A percentile compares a stretch with the other conserved stretches of the same genome.
phyloP scores from a whole-genome alignment of 78 protist genomes.

The Polysphondylium violaceum region DNA sequence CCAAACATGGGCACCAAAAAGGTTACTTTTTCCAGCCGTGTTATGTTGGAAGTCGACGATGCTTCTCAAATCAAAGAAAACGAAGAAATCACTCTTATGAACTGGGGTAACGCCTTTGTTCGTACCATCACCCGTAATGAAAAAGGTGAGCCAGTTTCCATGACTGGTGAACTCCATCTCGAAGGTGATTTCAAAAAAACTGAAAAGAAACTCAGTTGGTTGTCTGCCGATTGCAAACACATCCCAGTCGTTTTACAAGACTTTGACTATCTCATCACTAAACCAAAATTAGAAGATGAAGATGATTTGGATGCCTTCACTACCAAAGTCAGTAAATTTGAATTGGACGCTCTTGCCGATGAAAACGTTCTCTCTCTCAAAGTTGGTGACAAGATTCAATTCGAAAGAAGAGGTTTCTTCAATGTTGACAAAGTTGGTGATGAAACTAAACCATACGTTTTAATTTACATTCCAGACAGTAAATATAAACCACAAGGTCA shows the following conservation, averaged over 20 bases:
- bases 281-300: conserved; percentile 88
- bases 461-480: conserved; percentile 79
- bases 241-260: conserved; percentile 71
- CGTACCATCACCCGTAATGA: conserved; percentile 25
- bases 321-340: conserved; percentile 55
- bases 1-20: conserved; percentile 89
- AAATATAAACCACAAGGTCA: conserved; percentile 53
- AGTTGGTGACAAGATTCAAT: conserved; percentile 90
- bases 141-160: conserved; percentile 15
- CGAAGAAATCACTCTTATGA: conserved; percentile 95
- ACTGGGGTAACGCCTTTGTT: conserved; percentile 96
- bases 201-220: conserved; percentile 94
- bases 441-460: conserved; percentile 55
- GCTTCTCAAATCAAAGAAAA: conserved; percentile 79
- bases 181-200: conserved; percentile 93
- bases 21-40: conserved; percentile 21
- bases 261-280: conserved; percentile 89
- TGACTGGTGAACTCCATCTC: conserved; percentile 70
- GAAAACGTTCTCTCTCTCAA: conserved; percentile 60
- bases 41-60: conserved; percentile 89
- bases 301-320: conserved; percentile 76
- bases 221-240: conserved; percentile 54
- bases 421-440: conserved; percentile 80
- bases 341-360: conserved; percentile 53
- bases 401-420: conserved; percentile 94